Percentiles rank a stretch among this genome's conserved stretches.
Conservation (phyloP, 2,329 filamentous ascomycete species). For the Epichloe typhina region DNA sequence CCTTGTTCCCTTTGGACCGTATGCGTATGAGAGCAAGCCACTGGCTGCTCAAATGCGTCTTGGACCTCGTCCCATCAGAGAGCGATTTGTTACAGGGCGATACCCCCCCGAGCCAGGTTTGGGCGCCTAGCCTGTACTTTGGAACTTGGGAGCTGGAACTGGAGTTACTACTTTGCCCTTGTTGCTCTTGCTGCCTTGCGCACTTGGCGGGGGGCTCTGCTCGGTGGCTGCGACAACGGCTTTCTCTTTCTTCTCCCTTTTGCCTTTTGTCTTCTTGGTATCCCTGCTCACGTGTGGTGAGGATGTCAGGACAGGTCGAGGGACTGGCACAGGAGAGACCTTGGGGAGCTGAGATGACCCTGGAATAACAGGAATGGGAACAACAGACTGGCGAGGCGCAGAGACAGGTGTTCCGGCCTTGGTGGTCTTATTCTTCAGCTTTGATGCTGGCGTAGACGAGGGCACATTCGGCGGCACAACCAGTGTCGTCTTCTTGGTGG, state of each 20-base stretch:
- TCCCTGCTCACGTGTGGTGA: slow-evolving; percentile 14
- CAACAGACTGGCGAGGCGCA: slow-evolving; percentile 15
- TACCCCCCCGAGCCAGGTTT: neutral
- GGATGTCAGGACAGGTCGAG: slow-evolving; percentile 5
- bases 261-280: slow-evolving; percentile 17
- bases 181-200: slow-evolving; percentile 8
- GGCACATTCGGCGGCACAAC: slow-evolving; percentile 20
- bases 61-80: neutral
- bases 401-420: slow-evolving; percentile 16
- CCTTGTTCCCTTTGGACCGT: neutral
- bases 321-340: slow-evolving; percentile 13
- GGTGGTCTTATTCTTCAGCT: slow-evolving; percentile 10
- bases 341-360: slow-evolving; percentile 15
- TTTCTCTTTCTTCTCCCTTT: slow-evolving; percentile 18
- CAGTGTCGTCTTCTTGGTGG: slow-evolving; percentile 19
- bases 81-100: neutral
- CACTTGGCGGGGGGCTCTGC: slow-evolving; percentile 11
- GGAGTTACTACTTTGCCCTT: slow-evolving; percentile 14
- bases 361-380: slow-evolving; percentile 24
- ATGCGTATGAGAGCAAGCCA: neutral
- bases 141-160: slow-evolving; percentile 13
- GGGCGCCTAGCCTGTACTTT: slow-evolving; percentile 12
- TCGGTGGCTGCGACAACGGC: slow-evolving; percentile 7
- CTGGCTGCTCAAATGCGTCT: neutral
- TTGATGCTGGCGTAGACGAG: slow-evolving; percentile 7